These are phyloP conservation scores for Sextonia rubra DNA, from an alignment of 164 flowering plant genomes.

Conservation along the genomic window DNA sequence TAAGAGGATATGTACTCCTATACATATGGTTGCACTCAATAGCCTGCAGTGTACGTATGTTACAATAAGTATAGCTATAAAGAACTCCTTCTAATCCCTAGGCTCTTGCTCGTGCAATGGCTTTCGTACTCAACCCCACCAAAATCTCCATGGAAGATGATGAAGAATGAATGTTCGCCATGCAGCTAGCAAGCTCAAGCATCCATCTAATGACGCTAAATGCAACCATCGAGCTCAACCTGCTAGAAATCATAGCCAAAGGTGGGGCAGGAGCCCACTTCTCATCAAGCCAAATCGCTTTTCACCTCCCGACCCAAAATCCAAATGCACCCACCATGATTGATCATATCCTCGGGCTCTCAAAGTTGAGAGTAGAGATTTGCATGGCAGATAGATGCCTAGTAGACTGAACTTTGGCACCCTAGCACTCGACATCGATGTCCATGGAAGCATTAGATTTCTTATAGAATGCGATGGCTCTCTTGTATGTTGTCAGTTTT, in stretches of 20 bases:
- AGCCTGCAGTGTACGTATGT: too few relatives aligned
- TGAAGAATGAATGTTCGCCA: conserved; percentile 39
- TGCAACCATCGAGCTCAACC: conserved; percentile 59
- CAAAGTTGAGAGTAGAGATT: neutral
- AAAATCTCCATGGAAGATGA: conserved; percentile 24
- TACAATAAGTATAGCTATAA: too few relatives aligned
- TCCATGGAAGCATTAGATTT: neutral
- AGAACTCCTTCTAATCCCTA: too few relatives aligned
- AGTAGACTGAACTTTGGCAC: neutral
- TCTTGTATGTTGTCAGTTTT: neutral
- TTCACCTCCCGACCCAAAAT: conserved; percentile 56
- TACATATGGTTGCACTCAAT: too few relatives aligned
- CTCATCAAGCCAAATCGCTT: conserved; percentile 46
- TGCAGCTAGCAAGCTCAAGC: conserved; percentile 52
- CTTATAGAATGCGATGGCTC: neutral
- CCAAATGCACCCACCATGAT: conserved; percentile 64
- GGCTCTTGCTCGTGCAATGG: neutral
- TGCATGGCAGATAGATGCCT: neutral
- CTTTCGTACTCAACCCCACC: neutral
- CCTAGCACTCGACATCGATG: neutral
- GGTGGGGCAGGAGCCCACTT: conserved; percentile 43
- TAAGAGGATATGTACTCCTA: too few relatives aligned
- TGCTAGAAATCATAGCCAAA: conserved; percentile 59
- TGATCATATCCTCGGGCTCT: conserved; percentile 71
- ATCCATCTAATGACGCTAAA: conserved; percentile 74